Evolutionary conservation across 768 basidiomycete genomes (phyloP), one percentile per base, ranked within the genome.

Genomic region (Asterophora lycoperdoides): DNA sequence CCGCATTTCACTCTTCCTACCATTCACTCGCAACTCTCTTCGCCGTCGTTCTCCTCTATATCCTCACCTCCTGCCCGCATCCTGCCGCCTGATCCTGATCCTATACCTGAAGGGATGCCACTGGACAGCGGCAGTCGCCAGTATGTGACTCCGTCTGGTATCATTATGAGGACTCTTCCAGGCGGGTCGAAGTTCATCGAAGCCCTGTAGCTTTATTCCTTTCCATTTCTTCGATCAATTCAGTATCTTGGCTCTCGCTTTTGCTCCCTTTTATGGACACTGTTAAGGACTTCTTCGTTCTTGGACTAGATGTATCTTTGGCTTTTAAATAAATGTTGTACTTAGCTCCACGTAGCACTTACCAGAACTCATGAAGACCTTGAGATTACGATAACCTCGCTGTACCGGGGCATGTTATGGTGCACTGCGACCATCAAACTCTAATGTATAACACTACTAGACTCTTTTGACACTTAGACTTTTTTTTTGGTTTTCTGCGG

Each of bases 101-200:
- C 50, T 15, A 49, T 58, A 18, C 58, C 59, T 8, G 20, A 18
- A 11, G 18, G 14, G 5, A 9, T 47, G 34, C 28, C 29, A n/a
- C 40, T 48, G 14, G 53, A 49, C 8, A 37, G 20, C 23, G 56
- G 49, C 32, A 45, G 46, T 51, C 53, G 40, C 34, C 55, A 53
- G 23, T 58, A 52, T 30, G 33, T 50, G 38, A 41, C 50, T 8
- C 57, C 58, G 30, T 49, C 52, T 26, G 60, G 42, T 52, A 52
- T 51, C 39, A 64, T 71, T 17, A 54, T 68, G 54, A 67, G 65
- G 55, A 72, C 75, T 9, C 69, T 74, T 29, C 57, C 58, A 44
- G 68, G 68, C n/a, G 77, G 76, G 11, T 72, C 75, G 14, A 79
- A 73, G 59, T 79, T 79, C 49, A 61, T 78, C 20, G 77, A 78